These are phyloP conservation scores for Trichoderma reesei DNA, from an alignment of 495 filamentous ascomycete genomes.

Conservation along the genomic window DNA sequence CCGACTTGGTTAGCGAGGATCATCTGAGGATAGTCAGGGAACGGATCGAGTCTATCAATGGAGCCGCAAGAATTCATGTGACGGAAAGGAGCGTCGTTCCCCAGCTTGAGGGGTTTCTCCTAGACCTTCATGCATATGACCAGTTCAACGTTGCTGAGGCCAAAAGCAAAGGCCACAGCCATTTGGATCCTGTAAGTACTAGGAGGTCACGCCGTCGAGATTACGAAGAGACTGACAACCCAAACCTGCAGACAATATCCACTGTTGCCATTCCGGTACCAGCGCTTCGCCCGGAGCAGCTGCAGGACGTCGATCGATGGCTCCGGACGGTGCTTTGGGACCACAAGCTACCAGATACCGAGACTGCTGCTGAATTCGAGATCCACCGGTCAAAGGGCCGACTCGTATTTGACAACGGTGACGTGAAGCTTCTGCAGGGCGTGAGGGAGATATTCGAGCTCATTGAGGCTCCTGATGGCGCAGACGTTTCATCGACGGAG, in stretches of 20 bases:
- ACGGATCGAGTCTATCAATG: conserved; percentile 76
- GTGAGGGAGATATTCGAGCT: conserved; percentile 93
- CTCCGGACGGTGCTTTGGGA: conserved; percentile 81
- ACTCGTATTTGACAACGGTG: conserved; percentile 49
- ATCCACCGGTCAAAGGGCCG: conserved; percentile 84
- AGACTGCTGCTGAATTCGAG: conserved; percentile 38
- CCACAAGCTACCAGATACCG: conserved; percentile 44
- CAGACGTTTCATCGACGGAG: conserved; percentile 14
- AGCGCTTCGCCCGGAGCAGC: conserved; percentile 38
- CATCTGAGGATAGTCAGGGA: conserved; percentile 56
- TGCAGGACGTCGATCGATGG: conserved; percentile 67
- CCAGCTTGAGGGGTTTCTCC: conserved; percentile 68
- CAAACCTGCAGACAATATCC: conserved; percentile 60
- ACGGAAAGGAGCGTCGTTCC: conserved; percentile 73
- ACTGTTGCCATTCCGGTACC: conserved; percentile 63
- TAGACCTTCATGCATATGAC: conserved; percentile 93
- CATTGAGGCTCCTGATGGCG: conserved; percentile 45
- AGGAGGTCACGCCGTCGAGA: neutral
- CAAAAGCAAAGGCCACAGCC: conserved; percentile 58
- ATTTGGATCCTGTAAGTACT: conserved; percentile 66
- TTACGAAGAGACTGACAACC: neutral
- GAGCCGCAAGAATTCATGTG: conserved; percentile 71
- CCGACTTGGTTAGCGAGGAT: conserved; percentile 66
- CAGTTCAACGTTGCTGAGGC: conserved; percentile 59
- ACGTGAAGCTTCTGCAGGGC: conserved; percentile 71